These are phyloP conservation scores for Apiotrichum veenhuisii DNA, from an alignment of 1,284 basidiomycete species.

Conservation along the genomic window DNA sequence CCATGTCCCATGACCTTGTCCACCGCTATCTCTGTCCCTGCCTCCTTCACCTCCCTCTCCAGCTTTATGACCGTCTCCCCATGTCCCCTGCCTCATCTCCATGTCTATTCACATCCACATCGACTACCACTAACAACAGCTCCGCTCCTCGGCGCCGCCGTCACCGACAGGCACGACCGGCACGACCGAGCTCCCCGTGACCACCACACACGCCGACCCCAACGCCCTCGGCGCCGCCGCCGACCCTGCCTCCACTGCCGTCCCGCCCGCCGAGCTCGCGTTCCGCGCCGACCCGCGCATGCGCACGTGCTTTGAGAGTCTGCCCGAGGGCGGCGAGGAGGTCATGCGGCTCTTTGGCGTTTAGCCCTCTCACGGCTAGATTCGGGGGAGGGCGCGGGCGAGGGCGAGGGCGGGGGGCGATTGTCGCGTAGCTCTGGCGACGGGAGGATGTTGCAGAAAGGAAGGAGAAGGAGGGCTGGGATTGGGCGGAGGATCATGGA, in stretches of 20 bases:
- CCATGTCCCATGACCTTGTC: too few species aligned
- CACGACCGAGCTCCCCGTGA: background rate
- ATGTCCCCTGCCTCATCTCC: too few species aligned
- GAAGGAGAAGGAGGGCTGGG: too few species aligned
- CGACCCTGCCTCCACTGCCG: background rate
- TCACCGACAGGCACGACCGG: background rate
- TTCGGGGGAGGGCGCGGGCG: background rate
- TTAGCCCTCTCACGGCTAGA: background rate
- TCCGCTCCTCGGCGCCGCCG: background rate
- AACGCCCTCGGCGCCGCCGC: background rate
- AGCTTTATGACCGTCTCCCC: too few species aligned
- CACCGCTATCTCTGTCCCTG: too few species aligned
- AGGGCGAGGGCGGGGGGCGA: too few species aligned
- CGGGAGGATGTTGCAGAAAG: too few species aligned
- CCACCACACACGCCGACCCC: too few species aligned
- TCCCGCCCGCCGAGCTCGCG: slow-evolving; percentile 7
- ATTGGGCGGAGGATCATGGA: too few species aligned
- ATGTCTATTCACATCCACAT: background rate
- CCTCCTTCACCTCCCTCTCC: too few species aligned
- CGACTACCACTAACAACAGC: background rate
- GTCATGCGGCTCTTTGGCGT: slow-evolving; percentile 23
- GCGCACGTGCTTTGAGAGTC: slow-evolving; percentile 22
- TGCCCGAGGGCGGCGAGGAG: slow-evolving; percentile 22
- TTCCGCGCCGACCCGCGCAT: slow-evolving; percentile 32
- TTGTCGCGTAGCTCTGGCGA: too few species aligned